These are phyloP conservation scores for Nidula microcarpa DNA, from an alignment of 768 basidiomycete genomes.

Conservation along the genomic window DNA sequence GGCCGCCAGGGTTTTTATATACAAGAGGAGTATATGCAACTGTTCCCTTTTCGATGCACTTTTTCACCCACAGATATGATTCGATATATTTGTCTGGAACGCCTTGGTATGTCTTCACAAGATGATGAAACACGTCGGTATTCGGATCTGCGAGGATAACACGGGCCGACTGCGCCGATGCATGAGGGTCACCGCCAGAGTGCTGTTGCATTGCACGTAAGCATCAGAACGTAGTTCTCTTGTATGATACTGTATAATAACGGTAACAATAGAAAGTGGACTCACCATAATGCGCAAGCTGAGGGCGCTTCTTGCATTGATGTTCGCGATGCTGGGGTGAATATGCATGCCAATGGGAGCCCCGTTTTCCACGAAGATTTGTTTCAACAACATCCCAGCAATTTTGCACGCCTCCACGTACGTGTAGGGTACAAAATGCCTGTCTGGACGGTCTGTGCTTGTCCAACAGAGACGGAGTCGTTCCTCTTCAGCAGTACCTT, in stretches of 20 bases:
- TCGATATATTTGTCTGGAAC: constrained; percentile 74
- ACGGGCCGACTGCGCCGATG: constrained; percentile 65
- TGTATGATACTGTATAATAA: not conserved
- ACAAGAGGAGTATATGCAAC: constrained; percentile 71
- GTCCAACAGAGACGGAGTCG: constrained; percentile 77
- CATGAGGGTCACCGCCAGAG: constrained; percentile 75
- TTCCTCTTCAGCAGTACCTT: constrained; percentile 66
- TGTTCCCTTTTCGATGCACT: constrained; percentile 67
- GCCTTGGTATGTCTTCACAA: constrained; percentile 70
- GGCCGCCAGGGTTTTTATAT: constrained; percentile 82
- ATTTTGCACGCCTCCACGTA: constrained; percentile 84
- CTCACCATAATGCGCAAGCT: constrained; percentile 68
- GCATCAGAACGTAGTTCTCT: constrained; percentile 1
- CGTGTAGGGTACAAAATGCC: constrained; percentile 77
- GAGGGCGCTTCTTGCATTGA: constrained; percentile 65
- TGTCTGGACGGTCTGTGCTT: constrained; percentile 63
- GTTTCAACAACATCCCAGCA: constrained; percentile 68
- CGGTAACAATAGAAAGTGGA: not conserved
- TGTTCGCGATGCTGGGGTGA: constrained; percentile 76
- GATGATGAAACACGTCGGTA: constrained; percentile 70
- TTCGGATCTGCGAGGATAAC: constrained; percentile 81
- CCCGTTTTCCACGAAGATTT: constrained; percentile 71
- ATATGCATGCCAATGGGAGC: constrained; percentile 73
- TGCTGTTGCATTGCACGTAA: constrained; percentile 41
- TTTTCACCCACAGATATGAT: constrained; percentile 81